Base-by-base conservation (phyloP, 306 rosid species). In the Abrus pulchellus region DNA sequence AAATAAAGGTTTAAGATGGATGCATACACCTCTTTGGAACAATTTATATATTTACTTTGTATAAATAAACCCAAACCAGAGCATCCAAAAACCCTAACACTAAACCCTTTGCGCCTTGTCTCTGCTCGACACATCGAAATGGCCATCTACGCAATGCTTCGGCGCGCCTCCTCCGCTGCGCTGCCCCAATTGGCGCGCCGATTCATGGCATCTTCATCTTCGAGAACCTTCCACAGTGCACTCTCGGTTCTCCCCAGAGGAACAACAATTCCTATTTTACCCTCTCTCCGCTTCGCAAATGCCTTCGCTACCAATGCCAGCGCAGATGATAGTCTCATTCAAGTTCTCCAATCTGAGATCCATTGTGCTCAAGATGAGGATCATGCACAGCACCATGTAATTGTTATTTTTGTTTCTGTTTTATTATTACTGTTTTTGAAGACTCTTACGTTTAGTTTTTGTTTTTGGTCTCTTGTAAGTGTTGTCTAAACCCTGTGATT, bases 81-180 rank as follows among this genome's bases (percentile, higher is more conserved):
- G n/a, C 32, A 5, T 0, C 63, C 27, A 8, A 41, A 82, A 86
- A 76, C 87, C 89, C 84, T 79, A 62, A 61, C 73, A 4, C 61
- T 77, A 64, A 82, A 59, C 75, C 89, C 81, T 68, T 78, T 6
- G 40, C 0, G 9, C 67, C 62, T 9, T 4, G 1, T 47, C 40
- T 50, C 27, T 71, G 1, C 55, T 49, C 44, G 12, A 7, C 49
- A 8, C 55, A 7, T 49, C 14, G n/a, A 77, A 85, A 93, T 90
- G 95, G 89, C 93, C 33, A 62, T 90, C 45, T 78, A 61, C 88
- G 83, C 92, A 30, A n/a, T 81, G 27, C 89, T 94, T 2, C 97
- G 97, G 78, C 88, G 92, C 28, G 90, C 87, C 7, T 70, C 94
- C 68, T 62, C 85, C n/a, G 74, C 90, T 49, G 79, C 70, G 2